These are phyloP conservation scores for Cryphonectria nitschkei DNA, from an alignment of 2,329 filamentous ascomycete species.

Conservation along the genomic window DNA sequence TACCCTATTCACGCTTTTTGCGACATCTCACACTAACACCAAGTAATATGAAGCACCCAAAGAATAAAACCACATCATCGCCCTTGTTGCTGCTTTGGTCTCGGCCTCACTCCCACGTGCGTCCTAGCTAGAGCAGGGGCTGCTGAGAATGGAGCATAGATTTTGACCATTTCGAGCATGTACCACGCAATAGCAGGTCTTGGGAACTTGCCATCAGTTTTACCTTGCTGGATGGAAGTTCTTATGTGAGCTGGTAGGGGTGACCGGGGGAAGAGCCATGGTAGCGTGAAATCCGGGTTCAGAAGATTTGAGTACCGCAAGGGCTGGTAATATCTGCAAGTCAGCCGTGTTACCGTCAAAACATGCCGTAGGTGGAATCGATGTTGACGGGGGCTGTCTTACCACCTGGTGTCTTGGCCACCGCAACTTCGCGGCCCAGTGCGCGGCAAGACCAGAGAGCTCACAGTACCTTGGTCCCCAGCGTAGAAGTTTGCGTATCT, in stretches of 20 bases:
- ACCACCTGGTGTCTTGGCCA: neutral
- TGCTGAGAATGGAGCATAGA: neutral
- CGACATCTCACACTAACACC: neutral
- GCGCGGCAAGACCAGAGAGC: neutral
- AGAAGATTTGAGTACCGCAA: neutral
- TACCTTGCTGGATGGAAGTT: neutral
- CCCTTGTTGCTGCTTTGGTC: neutral
- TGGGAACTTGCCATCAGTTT: neutral
- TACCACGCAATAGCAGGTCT: neutral
- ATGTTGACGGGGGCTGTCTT: neutral
- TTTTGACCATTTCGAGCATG: neutral
- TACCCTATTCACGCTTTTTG: neutral
- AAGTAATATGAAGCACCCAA: neutral
- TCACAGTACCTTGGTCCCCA: neutral
- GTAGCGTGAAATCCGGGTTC: neutral
- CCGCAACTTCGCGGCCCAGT: neutral
- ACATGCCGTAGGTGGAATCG: neutral
- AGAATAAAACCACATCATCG: neutral
- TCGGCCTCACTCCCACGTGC: neutral
- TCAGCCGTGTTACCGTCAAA: neutral
- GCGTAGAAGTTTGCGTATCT: neutral
- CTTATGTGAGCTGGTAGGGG: neutral
- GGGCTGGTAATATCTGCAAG: neutral
- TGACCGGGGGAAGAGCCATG: neutral
- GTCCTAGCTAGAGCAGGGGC: neutral